Evolutionary conservation across 768 basidiomycete species (phyloP), one percentile per base, ranked within the genome.

Genomic region (Xerocomus brunneocitrinus): DNA sequence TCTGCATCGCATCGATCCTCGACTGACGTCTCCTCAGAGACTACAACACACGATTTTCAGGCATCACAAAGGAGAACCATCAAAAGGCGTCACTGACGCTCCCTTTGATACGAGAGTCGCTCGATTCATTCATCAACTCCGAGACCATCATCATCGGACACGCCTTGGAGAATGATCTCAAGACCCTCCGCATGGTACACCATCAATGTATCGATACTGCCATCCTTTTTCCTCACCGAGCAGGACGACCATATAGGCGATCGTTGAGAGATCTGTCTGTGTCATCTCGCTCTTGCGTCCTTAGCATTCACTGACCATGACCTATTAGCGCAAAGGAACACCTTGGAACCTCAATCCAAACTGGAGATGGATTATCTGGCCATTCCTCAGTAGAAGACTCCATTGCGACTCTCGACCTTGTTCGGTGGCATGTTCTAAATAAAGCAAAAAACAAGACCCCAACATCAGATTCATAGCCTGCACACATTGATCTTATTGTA

Each of bases 321-420:
- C 27, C 38, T 14, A 32, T 40, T 59, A 95, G 92, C 28, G 87
- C 84, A 7, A 88, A 86, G 55, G 91, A 95, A 63, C 81, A 88
- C 62, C 76, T 99, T 14, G 85, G 85, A 14, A 79, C 79, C 56
- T 76, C 79, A 53, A 98, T 99, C 51, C 95, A 99, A 67, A 79
- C 80, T 10, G 89, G 88, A 25, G 89, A 79, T 30, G 82, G 81
- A 7, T 77, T 80, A 12, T 75, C 77, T 7, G 95, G 95, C 3
- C 95, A 98, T 73, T 91, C 89, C 46, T 93, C 92, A 0, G 75
- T 90, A 1, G 94, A 95, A 68, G 95, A 98, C 71, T 91, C 93
- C 1, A 70, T 82, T 24, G 89, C 92, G 1, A 91, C 95, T 2
- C 76, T 98, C 38, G 88, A 98, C 62, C 81, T 95, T 19, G 85